Conservation (phyloP, 2,329 filamentous ascomycete genomes). For the Colletotrichum viniferum region DNA sequence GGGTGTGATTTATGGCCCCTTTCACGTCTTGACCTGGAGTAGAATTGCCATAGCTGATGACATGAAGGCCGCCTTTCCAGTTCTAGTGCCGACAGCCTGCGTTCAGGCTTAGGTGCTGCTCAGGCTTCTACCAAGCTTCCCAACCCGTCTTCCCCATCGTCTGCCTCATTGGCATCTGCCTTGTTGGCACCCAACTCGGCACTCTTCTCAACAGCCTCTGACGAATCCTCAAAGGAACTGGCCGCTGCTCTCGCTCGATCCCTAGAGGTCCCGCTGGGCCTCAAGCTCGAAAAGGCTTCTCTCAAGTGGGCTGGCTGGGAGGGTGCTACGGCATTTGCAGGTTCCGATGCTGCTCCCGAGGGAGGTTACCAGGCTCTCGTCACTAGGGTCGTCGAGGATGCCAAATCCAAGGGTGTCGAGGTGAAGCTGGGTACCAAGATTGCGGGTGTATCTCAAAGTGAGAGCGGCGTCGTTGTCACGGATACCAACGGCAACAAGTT, state of each 20-base stretch:
- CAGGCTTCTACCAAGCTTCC: constrained; percentile 16
- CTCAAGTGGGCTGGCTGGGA: constrained; percentile 20
- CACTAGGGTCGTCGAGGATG: constrained; percentile 10
- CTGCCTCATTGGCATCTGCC: constrained; percentile 11
- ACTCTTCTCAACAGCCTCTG: background rate
- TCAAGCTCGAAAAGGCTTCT: constrained; percentile 19
- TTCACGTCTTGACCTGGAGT: too few species aligned
- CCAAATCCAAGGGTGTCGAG: constrained; percentile 4
- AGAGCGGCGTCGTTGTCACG: background rate
- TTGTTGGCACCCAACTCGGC: background rate
- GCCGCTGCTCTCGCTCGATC: constrained; percentile 12
- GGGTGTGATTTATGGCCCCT: constrained; percentile 13
- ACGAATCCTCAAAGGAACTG: background rate
- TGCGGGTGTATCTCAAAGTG: background rate
- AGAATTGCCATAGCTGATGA: background rate
- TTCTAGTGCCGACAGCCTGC: background rate
- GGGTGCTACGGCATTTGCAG: background rate
- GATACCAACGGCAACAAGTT: constrained; percentile 16
- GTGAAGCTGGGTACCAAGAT: constrained; percentile 15
- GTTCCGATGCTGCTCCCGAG: constrained; percentile 17
- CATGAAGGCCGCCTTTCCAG: constrained; percentile 7
- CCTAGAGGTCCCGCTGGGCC: constrained; percentile 13
- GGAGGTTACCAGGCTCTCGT: constrained; percentile 16
- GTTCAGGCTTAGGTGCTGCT: constrained; percentile 4
- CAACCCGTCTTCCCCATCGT: background rate